phyloP scores from a whole-genome alignment of 73 alveolate genomes.

The Tetrahymena elliotti region DNA sequence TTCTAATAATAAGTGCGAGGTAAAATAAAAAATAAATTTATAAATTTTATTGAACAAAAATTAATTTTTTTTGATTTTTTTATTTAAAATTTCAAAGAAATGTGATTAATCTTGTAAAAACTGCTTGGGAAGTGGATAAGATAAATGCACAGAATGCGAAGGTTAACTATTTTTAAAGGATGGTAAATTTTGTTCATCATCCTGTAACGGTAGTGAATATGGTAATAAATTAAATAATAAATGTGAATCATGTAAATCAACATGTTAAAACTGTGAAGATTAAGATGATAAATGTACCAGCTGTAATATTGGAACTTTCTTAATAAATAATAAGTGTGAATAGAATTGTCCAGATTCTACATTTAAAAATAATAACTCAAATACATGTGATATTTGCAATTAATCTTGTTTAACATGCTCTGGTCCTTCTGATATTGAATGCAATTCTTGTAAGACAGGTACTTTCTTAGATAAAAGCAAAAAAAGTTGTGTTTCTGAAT shows the following conservation, averaged over 20 bases:
- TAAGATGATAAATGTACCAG: not conserved
- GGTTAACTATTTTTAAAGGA: not conserved
- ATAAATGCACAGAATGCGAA: not conserved
- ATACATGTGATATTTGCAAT: slow-evolving; percentile 1
- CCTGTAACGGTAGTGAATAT: not conserved
- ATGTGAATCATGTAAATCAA: not conserved
- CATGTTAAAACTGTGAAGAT: slow-evolving; percentile 4
- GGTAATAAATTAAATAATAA: not conserved
- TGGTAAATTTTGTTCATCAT: not conserved
- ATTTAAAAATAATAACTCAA: not conserved
- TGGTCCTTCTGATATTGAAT: slow-evolving; percentile 15
- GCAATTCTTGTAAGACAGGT: not conserved
- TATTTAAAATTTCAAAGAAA: not conserved
- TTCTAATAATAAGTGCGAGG: not conserved
- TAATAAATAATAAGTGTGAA: not conserved
- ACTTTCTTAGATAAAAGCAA: not conserved
- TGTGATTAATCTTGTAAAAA: not conserved
- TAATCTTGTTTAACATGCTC: slow-evolving; percentile 1
- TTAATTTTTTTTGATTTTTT: no score
- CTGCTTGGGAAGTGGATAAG: not conserved
- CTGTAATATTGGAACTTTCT: not conserved
- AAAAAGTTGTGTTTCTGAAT: not conserved
- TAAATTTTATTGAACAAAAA: no score
- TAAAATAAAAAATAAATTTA: not conserved
- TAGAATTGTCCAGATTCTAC: slow-evolving; percentile 4